A percentile compares a stretch with the other conserved stretches of the same genome.
phyloP scores from a whole-genome alignment of 768 basidiomycete genomes.

The Panaeolus papilionaceus region DNA sequence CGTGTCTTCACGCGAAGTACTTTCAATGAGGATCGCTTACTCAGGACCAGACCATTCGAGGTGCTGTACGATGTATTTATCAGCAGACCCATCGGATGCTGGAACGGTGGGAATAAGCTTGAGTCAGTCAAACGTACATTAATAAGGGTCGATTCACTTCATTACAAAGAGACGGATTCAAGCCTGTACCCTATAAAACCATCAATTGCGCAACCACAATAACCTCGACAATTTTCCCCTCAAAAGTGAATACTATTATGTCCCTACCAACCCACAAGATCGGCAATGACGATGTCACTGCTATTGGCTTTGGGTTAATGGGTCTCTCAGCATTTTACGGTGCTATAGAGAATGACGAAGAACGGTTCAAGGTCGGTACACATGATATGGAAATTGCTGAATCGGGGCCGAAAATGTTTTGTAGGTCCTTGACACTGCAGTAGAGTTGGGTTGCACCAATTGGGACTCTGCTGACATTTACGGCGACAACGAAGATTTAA shows the following conservation, averaged over 20 bases:
- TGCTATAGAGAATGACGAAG: conserved; percentile 49
- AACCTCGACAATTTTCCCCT: not conserved
- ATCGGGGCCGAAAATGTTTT: not conserved
- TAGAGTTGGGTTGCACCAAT: conserved; percentile 47
- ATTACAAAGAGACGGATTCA: too few relatives aligned
- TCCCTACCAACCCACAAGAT: conserved; percentile 39
- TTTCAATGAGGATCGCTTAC: not conserved
- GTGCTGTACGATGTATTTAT: not conserved
- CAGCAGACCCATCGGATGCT: not conserved
- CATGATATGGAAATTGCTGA: not conserved
- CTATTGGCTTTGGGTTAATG: conserved; percentile 66
- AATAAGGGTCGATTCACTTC: not conserved
- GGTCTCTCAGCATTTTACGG: conserved; percentile 51
- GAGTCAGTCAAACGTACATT: not conserved
- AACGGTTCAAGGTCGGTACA: conserved; percentile 42
- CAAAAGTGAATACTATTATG: not conserved
- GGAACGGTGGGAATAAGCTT: too few relatives aligned
- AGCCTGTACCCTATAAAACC: not conserved
- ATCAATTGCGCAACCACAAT: not conserved
- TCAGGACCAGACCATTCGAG: too few relatives aligned
- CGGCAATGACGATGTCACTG: conserved; percentile 47
- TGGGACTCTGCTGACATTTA: conserved; percentile 60
- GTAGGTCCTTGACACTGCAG: conserved; percentile 48
- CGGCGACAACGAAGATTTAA: conserved; percentile 47
- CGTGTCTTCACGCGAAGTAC: not conserved